Conservation (phyloP, 495 filamentous ascomycete species). For the Lichenothelia convexa region DNA sequence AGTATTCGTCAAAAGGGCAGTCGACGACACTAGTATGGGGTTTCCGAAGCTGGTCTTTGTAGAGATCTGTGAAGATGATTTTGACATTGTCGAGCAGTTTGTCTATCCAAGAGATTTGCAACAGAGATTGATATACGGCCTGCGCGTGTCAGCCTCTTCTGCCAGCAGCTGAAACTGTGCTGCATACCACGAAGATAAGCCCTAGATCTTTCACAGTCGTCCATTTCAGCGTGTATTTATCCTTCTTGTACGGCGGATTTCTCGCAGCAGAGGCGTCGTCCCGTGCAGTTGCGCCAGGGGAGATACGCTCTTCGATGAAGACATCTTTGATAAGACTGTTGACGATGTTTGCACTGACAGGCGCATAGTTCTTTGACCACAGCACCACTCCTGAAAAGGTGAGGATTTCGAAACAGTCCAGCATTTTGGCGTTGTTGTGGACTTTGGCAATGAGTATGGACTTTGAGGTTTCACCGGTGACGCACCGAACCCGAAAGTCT, state of each 20-base stretch:
- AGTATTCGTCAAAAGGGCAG: conserved; percentile 77
- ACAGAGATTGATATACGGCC: conserved; percentile 90
- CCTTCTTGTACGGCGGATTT: conserved; percentile 66
- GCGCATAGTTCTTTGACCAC: conserved; percentile 77
- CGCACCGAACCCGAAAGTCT: too few species aligned
- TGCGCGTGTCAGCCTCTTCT: conserved; percentile 18
- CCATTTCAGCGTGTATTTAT: conserved; percentile 93
- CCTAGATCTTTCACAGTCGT: conserved; percentile 77
- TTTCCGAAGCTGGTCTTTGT: conserved; percentile 70
- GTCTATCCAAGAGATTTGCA: conserved; percentile 93
- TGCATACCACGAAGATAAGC: conserved; percentile 80
- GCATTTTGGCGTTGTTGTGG: conserved; percentile 38
- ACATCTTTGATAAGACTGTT: conserved; percentile 91
- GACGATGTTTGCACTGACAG: conserved; percentile 63
- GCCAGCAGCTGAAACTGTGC: neutral
- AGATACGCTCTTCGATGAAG: conserved; percentile 84
- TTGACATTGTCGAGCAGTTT: conserved; percentile 88
- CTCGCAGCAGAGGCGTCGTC: conserved; percentile 35
- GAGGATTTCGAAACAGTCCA: conserved; percentile 90
- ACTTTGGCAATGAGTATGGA: too few species aligned
- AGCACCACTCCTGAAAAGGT: conserved; percentile 92
- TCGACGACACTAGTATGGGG: conserved; percentile 58
- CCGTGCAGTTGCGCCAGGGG: conserved; percentile 37
- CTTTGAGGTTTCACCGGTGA: too few species aligned
- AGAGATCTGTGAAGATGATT: conserved; percentile 73